Percentiles rank a stretch among this genome's conserved stretches.
These are phyloP conservation scores for Paralagenidium karlingii DNA, from an alignment of 352 stramenopile species.

Conservation along the genomic window DNA sequence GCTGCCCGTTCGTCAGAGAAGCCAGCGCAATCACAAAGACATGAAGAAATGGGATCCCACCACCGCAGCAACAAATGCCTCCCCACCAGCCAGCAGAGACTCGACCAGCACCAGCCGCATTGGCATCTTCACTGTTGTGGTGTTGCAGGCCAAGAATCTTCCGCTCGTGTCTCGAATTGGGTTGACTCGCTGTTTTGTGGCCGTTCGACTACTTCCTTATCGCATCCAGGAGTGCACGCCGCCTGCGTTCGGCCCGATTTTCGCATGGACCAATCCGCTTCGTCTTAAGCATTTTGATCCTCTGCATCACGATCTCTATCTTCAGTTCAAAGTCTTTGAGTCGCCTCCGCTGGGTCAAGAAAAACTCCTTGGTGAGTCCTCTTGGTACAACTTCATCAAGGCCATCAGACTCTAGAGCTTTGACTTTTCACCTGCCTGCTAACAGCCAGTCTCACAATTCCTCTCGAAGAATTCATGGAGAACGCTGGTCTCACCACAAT, in stretches of 20 bases:
- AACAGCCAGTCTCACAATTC: too few species aligned
- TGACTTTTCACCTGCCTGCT: too few species aligned
- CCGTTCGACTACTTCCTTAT: slow-evolving; percentile 8
- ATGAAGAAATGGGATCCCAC: slow-evolving; percentile 4
- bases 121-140: slow-evolving; percentile 5
- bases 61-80: too few species aligned
- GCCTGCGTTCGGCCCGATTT: background rate
- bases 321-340: slow-evolving; percentile 4
- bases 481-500: slow-evolving; percentile 2
- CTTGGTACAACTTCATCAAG: too few species aligned
- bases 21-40: slow-evolving; percentile 1
- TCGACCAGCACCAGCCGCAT: too few species aligned
- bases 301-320: background rate
- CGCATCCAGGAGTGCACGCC: background rate
- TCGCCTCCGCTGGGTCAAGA: background rate
- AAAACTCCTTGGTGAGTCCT: slow-evolving; percentile 1
- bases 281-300: slow-evolving; percentile 8
- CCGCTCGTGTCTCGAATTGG: background rate
- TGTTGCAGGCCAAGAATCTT: slow-evolving; percentile 3
- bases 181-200: background rate
- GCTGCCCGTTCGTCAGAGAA: too few species aligned
- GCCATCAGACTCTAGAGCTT: too few species aligned
- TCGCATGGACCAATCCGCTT: slow-evolving; percentile 4
- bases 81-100: too few species aligned
- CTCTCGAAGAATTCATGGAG: slow-evolving; percentile 4